These are phyloP conservation scores for Setomelanomma holmii DNA, from an alignment of 2,329 filamentous ascomycete species.

Conservation along the genomic window DNA sequence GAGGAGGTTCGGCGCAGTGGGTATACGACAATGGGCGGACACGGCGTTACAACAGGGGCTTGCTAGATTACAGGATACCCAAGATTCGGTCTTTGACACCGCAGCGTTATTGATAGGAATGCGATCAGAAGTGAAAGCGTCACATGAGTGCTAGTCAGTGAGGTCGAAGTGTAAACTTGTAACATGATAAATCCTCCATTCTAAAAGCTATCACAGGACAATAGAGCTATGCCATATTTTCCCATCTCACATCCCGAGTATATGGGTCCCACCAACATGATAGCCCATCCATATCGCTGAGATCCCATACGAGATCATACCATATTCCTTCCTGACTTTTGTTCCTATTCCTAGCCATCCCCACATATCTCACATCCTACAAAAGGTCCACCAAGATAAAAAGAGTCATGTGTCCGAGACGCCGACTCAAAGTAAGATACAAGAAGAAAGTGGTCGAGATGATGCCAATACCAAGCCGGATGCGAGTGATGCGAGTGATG, in stretches of 20 bases:
- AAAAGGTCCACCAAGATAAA: neutral
- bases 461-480: conserved; percentile 10
- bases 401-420: neutral
- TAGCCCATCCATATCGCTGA: neutral
- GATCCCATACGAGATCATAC: neutral
- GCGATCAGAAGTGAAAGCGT: no score
- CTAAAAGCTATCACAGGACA: neutral
- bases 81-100: neutral
- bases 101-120: neutral
- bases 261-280: neutral
- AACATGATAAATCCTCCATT: neutral
- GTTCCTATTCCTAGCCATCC: no score
- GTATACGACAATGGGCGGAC: neutral
- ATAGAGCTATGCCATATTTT: neutral
- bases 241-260: neutral
- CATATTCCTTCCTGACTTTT: neutral
- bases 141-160: no score
- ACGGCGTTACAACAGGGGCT: neutral
- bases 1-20: neutral
- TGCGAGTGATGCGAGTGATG: neutral
- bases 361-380: neutral
- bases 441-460: conserved; percentile 24
- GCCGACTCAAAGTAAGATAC: conserved; percentile 31
- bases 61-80: neutral
- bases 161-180: neutral